Conservation (phyloP, 768 basidiomycete species). For the Epithele typhae region DNA sequence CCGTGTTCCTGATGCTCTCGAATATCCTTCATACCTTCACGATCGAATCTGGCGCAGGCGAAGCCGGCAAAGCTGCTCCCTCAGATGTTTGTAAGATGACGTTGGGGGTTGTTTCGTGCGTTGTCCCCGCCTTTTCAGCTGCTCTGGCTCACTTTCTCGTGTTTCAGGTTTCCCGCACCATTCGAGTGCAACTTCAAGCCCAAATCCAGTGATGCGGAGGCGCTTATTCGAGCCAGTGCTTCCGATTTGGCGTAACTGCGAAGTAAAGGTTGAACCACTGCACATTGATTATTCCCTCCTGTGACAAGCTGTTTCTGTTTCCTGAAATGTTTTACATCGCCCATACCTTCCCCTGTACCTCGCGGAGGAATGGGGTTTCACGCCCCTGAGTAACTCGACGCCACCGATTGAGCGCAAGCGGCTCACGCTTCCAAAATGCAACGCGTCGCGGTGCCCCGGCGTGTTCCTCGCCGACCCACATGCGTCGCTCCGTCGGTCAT, state of each 20-base stretch:
- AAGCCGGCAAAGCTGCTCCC: not conserved
- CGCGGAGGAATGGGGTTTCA: not conserved
- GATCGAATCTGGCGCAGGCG: constrained; percentile 2
- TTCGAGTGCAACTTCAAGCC: constrained; percentile 22
- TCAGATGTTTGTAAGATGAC: not conserved
- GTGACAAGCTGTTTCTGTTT: not conserved
- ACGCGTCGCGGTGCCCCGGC: too few species aligned
- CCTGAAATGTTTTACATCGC: not conserved
- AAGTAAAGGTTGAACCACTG: not conserved
- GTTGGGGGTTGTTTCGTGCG: constrained; percentile 9
- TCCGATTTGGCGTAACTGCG: not conserved
- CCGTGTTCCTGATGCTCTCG: constrained; percentile 9
- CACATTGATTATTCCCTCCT: not conserved
- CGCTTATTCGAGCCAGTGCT: constrained; percentile 2
- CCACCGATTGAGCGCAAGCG: too few species aligned
- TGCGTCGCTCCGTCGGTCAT: too few species aligned
- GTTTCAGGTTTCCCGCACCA: constrained; percentile 18
- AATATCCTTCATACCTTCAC: constrained; percentile 8
- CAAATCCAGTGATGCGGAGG: constrained; percentile 11
- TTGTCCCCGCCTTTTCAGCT: not conserved
- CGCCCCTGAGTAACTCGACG: not conserved
- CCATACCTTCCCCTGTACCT: too few species aligned
- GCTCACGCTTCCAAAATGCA: too few species aligned
- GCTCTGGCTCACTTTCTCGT: not conserved
- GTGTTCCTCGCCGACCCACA: too few species aligned